These are phyloP conservation scores for Tephrocybe sp. DNA, from an alignment of 768 basidiomycete species.

Conservation along the genomic window DNA sequence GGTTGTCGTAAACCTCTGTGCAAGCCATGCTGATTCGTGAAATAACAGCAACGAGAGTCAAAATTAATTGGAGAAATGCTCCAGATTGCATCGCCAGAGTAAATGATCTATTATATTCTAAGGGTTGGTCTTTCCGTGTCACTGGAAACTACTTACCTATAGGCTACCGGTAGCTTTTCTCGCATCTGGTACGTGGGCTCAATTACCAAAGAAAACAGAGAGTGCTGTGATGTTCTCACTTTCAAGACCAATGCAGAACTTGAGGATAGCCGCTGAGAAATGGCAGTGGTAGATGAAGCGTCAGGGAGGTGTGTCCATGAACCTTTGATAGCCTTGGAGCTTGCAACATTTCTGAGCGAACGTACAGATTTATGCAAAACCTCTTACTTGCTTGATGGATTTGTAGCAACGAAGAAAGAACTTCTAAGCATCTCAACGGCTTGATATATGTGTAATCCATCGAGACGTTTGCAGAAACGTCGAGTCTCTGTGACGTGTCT, in stretches of 20 bases:
- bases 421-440: conserved; percentile 40
- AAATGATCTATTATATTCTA: no score
- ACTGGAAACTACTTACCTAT: conserved; percentile 36
- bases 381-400: conserved; percentile 35
- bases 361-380: background rate
- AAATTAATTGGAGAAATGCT: conserved; percentile 68
- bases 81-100: conserved; percentile 66
- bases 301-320: conserved; percentile 67
- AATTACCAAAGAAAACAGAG: background rate
- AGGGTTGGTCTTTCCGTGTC: background rate
- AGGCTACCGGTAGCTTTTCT: conserved; percentile 35
- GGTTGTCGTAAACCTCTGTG: conserved; percentile 40
- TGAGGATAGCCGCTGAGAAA: conserved; percentile 34
- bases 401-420: conserved; percentile 49
- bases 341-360: conserved; percentile 22
- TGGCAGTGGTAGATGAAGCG: conserved; percentile 27
- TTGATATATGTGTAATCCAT: conserved; percentile 28
- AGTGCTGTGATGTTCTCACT: conserved; percentile 27
- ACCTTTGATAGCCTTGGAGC: conserved; percentile 52
- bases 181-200: conserved; percentile 18
- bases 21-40: conserved; percentile 54
- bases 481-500: conserved; percentile 61
- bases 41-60: conserved; percentile 60
- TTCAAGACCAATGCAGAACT: conserved; percentile 44
- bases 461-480: conserved; percentile 44